Conservation (phyloP, 345 rosid genomes). For the Punica granatum region DNA sequence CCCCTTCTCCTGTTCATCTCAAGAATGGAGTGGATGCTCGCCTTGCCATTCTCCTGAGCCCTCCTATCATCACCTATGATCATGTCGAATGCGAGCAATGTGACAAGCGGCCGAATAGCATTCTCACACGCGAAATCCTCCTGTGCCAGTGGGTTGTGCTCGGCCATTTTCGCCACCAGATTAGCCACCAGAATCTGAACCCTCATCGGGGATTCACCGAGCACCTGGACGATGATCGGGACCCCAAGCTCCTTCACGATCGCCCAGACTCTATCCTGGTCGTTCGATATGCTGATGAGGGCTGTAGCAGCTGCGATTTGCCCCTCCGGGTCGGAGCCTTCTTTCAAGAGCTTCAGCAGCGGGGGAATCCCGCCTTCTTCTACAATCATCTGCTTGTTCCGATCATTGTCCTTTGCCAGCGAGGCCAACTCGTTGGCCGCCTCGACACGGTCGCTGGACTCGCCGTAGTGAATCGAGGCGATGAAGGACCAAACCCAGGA, state of each 20-base stretch:
- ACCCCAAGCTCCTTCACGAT: conserved; percentile 52
- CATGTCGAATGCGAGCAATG: conserved; percentile 58
- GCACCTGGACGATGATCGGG: conserved; percentile 52
- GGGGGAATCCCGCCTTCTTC: conserved; percentile 83
- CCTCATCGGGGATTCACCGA: conserved; percentile 56
- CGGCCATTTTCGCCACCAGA: conserved; percentile 79
- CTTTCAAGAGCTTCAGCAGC: conserved; percentile 59
- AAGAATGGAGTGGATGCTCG: conserved; percentile 61
- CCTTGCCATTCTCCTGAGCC: conserved; percentile 33
- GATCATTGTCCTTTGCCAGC: conserved; percentile 62
- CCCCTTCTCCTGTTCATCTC: conserved; percentile 67
- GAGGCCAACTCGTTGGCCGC: conserved; percentile 69
- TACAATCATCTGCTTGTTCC: conserved; percentile 80
- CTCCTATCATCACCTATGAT: conserved; percentile 39
- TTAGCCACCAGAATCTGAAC: conserved; percentile 58
- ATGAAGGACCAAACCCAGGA: conserved; percentile 88
- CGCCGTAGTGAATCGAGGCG: conserved; percentile 51
- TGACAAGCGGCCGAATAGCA: conserved; percentile 73
- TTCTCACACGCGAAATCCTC: conserved; percentile 83
- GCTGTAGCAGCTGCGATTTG: conserved; percentile 58
- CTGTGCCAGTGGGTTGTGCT: conserved; percentile 49
- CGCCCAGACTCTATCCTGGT: conserved; percentile 50
- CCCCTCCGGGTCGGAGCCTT: conserved; percentile 45
- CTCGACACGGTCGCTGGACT: conserved; percentile 46
- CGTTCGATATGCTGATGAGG: conserved; percentile 41